Evolutionary conservation across 306 rosid genomes (phyloP).

Genomic region (Alnus rubra): DNA sequence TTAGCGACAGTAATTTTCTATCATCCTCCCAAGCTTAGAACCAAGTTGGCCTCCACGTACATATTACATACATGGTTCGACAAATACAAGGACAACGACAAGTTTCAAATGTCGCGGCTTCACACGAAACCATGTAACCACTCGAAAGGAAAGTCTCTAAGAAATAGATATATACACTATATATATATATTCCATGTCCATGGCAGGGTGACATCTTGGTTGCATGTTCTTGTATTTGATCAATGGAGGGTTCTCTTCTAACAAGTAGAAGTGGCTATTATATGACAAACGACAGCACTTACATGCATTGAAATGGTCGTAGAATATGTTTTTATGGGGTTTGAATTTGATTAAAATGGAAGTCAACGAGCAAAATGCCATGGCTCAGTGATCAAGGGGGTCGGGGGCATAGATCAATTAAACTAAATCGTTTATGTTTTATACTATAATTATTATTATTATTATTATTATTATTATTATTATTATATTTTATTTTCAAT

Average conservation of each 20-base stretch:
- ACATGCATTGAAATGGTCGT: background rate
- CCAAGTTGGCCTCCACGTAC: slow-evolving; percentile 26
- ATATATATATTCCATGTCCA: background rate
- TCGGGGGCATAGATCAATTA: background rate
- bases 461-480: too few species aligned
- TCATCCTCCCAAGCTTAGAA: background rate
- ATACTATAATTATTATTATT: background rate
- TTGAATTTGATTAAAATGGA: background rate
- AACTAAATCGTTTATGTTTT: background rate
- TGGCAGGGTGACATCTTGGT: slow-evolving; percentile 35
- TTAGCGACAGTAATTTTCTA: background rate
- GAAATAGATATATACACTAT: background rate
- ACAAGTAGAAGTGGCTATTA: slow-evolving; percentile 27
- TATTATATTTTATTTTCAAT: too few species aligned
- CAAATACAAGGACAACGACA: slow-evolving; percentile 29
- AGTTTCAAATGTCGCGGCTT: slow-evolving; percentile 38
- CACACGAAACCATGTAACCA: slow-evolving; percentile 39
- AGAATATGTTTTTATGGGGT: background rate
- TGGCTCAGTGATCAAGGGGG: background rate
- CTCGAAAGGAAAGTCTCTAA: slow-evolving; percentile 27
- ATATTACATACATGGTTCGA: background rate
- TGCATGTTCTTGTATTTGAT: slow-evolving; percentile 26
- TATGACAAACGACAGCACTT: slow-evolving; percentile 29
- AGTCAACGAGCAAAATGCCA: slow-evolving; percentile 4
- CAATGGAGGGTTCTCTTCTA: slow-evolving; percentile 23